Evolutionary conservation across 306 rosid genomes (phyloP).

Genomic region (Argentina anserina): DNA sequence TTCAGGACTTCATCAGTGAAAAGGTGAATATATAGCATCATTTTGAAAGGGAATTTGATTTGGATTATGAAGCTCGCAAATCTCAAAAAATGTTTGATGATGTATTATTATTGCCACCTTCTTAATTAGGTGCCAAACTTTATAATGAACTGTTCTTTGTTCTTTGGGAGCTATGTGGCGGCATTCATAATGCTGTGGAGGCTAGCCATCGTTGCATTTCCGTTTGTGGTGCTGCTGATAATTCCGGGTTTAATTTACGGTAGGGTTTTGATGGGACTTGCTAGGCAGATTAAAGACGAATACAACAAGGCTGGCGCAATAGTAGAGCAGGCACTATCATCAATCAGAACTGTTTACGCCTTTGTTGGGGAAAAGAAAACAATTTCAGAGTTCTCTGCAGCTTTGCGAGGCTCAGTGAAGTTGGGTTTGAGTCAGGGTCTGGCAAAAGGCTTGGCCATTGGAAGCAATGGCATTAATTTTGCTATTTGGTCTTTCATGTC

Average conservation of each 20-base stretch:
- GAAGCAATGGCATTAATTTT: conserved; percentile 77
- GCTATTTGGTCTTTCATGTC: conserved; percentile 87
- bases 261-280: conserved; percentile 58
- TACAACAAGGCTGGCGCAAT: conserved; percentile 61
- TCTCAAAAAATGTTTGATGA: no score
- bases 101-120: background rate
- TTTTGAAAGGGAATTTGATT: conserved; percentile 6
- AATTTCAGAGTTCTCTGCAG: conserved; percentile 54
- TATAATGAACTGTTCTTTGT: conserved; percentile 54
- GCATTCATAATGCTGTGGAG: conserved; percentile 70
- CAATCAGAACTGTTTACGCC: conserved; percentile 79
- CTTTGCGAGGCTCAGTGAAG: conserved; percentile 58
- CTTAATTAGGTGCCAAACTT: conserved; percentile 79
- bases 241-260: conserved; percentile 85
- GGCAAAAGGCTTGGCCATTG: conserved; percentile 86
- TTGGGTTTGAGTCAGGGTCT: conserved; percentile 77
- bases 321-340: conserved; percentile 83
- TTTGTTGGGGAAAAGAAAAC: conserved; percentile 78
- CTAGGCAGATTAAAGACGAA: conserved; percentile 62
- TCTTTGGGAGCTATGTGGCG: conserved; percentile 65
- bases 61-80: no score
- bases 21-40: no score
- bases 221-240: conserved; percentile 61
- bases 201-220: conserved; percentile 71
- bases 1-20: no score